phyloP scores from a whole-genome alignment of 345 rosid genomes.

The Citrus unshiu region DNA sequence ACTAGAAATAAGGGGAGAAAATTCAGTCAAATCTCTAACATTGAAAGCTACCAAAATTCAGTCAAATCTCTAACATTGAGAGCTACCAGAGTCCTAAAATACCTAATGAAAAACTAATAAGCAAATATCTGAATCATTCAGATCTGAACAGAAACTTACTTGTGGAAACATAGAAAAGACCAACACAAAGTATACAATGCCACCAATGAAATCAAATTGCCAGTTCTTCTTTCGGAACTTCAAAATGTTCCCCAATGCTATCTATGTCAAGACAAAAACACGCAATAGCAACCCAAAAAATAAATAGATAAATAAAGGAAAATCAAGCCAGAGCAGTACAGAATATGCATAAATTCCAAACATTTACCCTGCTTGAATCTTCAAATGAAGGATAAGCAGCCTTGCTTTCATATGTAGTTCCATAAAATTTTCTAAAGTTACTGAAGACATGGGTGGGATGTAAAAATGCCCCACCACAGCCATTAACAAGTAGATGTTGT shows the following conservation, averaged over 20 bases:
- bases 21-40: slow-evolving; percentile 15
- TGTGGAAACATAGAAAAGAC: slow-evolving; percentile 92
- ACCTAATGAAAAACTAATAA: slow-evolving; percentile 1
- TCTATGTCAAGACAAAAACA: slow-evolving; percentile 46
- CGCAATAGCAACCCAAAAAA: slow-evolving; percentile 1
- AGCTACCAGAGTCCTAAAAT: background rate
- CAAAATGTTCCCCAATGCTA: slow-evolving; percentile 97
- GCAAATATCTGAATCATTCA: background rate
- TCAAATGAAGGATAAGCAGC: slow-evolving; percentile 91
- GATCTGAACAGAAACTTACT: slow-evolving; percentile 40
- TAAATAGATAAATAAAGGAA: background rate
- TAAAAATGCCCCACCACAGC: slow-evolving; percentile 97
- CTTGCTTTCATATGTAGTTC: slow-evolving; percentile 68
- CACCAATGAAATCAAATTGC: slow-evolving; percentile 99
- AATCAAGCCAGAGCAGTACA: slow-evolving; percentile 5
- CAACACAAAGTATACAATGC: slow-evolving; percentile 86
- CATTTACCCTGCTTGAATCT: slow-evolving; percentile 90
- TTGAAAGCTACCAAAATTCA: background rate
- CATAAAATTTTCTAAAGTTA: slow-evolving; percentile 58
- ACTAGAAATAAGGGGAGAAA: slow-evolving; percentile 46
- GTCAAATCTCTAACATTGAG: slow-evolving; percentile 7
- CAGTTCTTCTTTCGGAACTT: slow-evolving; percentile 98
- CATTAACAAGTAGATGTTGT: slow-evolving; percentile 92
- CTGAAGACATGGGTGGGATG: slow-evolving; percentile 98
- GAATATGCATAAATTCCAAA: slow-evolving; percentile 9